Percentiles rank a stretch among this genome's conserved stretches.
Evolutionary conservation across 331 rosid genomes (phyloP).

Genomic region (Dryas integrifolia): DNA sequence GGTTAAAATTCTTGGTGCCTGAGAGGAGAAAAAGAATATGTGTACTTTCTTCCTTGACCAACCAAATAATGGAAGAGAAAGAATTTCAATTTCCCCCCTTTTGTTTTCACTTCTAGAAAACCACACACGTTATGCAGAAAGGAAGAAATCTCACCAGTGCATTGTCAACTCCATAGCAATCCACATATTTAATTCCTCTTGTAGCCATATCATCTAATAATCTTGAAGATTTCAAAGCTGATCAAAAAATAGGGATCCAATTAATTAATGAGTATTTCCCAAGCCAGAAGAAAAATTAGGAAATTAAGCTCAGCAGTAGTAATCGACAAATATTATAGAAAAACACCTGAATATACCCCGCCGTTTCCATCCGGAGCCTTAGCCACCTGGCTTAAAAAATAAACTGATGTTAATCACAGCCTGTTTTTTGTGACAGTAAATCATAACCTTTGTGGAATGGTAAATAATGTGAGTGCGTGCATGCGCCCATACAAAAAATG

Average conservation of each 20-base stretch:
- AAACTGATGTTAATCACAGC: conserved; percentile 13
- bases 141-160: conserved; percentile 61
- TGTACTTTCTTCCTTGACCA: not conserved
- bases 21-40: not conserved
- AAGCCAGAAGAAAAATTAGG: conserved; percentile 19
- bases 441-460: not conserved
- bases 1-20: not conserved
- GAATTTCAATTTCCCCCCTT: not conserved
- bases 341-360: conserved; percentile 87
- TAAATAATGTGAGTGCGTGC: not conserved
- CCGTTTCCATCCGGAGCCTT: conserved; percentile 99
- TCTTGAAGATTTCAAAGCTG: conserved; percentile 75
- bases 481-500: not conserved
- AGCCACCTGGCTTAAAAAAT: conserved; percentile 74
- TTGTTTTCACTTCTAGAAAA: not conserved
- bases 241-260: conserved; percentile 24
- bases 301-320: conserved; percentile 15
- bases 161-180: conserved; percentile 98
- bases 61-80: conserved; percentile 10
- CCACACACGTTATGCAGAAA: not conserved
- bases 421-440: not conserved
- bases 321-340: conserved; percentile 17
- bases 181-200: conserved; percentile 83
- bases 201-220: conserved; percentile 92
- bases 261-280: conserved; percentile 13